Percentiles rank a stretch among this genome's conserved stretches.
Evolutionary conservation across 441 rosid genomes (phyloP).

Genomic region (Croton setiger): DNA sequence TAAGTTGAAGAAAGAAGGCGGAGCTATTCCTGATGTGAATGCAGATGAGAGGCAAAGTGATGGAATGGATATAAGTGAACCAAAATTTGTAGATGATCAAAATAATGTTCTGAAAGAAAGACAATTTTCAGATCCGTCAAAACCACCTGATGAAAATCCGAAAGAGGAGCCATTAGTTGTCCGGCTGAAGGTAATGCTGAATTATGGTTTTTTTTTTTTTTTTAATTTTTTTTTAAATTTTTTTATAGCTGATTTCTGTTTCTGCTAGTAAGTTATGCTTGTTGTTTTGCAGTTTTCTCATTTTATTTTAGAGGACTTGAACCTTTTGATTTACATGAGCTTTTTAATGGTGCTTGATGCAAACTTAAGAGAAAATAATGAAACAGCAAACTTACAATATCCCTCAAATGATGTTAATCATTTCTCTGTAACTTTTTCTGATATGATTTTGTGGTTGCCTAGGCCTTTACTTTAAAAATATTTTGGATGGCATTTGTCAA

Average conservation of each 20-base stretch:
- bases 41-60: slow-evolving; percentile 35
- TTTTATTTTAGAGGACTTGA: background rate
- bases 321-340: background rate
- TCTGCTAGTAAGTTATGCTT: slow-evolving; percentile 3
- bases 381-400: background rate
- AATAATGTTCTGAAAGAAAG: slow-evolving; percentile 44
- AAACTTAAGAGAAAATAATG: background rate
- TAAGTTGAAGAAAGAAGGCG: slow-evolving; percentile 83
- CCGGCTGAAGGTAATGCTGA: slow-evolving; percentile 68
- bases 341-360: background rate
- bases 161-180: slow-evolving; percentile 86
- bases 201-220: background rate
- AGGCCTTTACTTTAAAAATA: background rate
- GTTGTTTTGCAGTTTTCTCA: background rate
- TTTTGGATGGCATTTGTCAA: background rate
- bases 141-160: slow-evolving; percentile 49
- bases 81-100: slow-evolving; percentile 37
- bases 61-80: slow-evolving; percentile 29
- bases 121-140: slow-evolving; percentile 43
- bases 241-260: background rate
- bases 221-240: no score
- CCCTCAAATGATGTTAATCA: background rate
- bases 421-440: background rate
- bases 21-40: slow-evolving; percentile 45
- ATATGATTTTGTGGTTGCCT: background rate